Evolutionary conservation across 2,329 filamentous ascomycete species (phyloP), one percentile per base, ranked within the genome.

Genomic region (Colletotrichum filicis): DNA sequence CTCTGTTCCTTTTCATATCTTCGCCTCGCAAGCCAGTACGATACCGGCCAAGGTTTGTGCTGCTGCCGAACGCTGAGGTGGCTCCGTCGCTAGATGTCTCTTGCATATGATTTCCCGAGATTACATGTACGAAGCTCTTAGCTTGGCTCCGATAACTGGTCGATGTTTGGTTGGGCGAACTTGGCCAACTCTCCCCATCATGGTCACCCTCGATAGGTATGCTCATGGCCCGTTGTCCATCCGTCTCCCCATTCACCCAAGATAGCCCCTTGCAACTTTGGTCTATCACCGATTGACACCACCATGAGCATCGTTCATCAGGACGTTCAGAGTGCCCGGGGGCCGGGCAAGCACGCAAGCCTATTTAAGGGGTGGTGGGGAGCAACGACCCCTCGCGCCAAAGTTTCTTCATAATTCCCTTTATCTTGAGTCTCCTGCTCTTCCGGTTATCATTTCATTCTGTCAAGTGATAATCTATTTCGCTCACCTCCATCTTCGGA

Each of bases 51-150:
- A 53, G 78, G 79, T 74, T 78, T 72, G 75, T 75, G 75, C 78
- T 75, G 75, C 78, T 78, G 77, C 77, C 78, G 76, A 78, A 75
- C 74, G 32, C 14, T 73, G 76, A 75, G 79, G 62, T 80, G 69
- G 74, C 78, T 79, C 79, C 74, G 78, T 78, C 76, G 77, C 79
- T 79, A 79, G 74, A 22, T 57, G 56, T 62, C 61, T 72, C 77
- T 78, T 82, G 80, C 80, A 83, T 82, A 77, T 73, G 78, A 76
- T 76, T 74, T 81, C 79, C 81, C 80, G 80, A 81, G 78, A 82
- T 81, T 81, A 76, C 68, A 68, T 66, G 66, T 61, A 74, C 46
- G 57, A 66, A 66, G 53, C 60, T 69, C 60, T 37, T 69, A 73
- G 60, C 74, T 74, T 75, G 74, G 68, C 68, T 32, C 69, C 35